phyloP scores from a whole-genome alignment of 495 filamentous ascomycete genomes.

The Tuber indicum region DNA sequence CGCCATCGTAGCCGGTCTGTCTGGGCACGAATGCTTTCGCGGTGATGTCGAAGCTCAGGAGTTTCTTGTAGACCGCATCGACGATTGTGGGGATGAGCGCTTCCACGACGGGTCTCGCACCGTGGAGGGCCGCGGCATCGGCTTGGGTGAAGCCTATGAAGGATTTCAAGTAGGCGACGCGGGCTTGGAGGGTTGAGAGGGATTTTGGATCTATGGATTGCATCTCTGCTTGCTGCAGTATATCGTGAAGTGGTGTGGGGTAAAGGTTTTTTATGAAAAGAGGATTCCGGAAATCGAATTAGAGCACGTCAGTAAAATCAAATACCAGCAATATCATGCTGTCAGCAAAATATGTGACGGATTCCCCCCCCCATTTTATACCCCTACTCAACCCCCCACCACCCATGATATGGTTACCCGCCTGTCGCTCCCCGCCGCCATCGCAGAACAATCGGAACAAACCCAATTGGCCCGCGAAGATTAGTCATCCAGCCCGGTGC shows the following conservation, averaged over 20 bases:
- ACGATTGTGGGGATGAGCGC: constrained; percentile 44
- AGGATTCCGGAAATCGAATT: background rate
- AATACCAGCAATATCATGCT: background rate
- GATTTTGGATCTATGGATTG: constrained; percentile 42
- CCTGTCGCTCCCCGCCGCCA: background rate
- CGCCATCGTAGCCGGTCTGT: constrained; percentile 44
- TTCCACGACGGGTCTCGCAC: constrained; percentile 39
- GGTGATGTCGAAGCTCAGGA: constrained; percentile 46
- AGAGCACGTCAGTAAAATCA: background rate
- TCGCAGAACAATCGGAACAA: background rate
- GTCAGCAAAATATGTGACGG: background rate
- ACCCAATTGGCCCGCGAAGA: background rate
- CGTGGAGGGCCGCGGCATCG: constrained; percentile 42
- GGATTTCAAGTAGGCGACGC: constrained; percentile 42
- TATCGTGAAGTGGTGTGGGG: background rate
- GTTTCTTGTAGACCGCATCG: constrained; percentile 44
- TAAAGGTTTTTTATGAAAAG: background rate
- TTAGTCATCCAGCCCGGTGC: background rate
- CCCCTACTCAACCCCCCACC: background rate
- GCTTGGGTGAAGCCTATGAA: constrained; percentile 43
- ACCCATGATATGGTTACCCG: background rate
- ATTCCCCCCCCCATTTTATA: background rate
- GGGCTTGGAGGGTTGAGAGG: constrained; percentile 34
- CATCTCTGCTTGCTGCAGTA: constrained; percentile 24
- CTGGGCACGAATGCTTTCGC: constrained; percentile 44